Conservation (phyloP, 2,329 filamentous ascomycete genomes). For the Aureobasidium sp. region DNA sequence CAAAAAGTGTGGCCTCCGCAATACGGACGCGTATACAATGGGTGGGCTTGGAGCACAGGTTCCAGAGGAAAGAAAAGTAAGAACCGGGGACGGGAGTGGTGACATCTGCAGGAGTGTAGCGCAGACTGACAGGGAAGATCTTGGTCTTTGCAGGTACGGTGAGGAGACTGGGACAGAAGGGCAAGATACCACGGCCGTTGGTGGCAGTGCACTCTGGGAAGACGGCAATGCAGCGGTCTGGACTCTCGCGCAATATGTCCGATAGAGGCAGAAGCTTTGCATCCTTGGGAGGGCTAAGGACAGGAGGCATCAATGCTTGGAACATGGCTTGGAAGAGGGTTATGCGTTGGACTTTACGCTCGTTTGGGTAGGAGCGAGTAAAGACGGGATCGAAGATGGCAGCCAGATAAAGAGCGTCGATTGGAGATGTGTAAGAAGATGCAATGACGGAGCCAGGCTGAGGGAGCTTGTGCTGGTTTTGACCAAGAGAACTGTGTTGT, state of each 20-base stretch:
- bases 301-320: slow-evolving; percentile 56
- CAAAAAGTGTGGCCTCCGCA: slow-evolving; percentile 59
- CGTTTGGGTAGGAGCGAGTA: slow-evolving; percentile 70
- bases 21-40: slow-evolving; percentile 89
- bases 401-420: slow-evolving; percentile 89
- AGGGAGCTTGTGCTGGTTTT: slow-evolving; percentile 69
- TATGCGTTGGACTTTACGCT: slow-evolving; percentile 66
- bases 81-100: slow-evolving; percentile 79
- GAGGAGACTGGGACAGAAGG: slow-evolving; percentile 71
- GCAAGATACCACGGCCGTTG: slow-evolving; percentile 84
- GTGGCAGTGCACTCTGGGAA: slow-evolving; percentile 94
- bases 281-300: slow-evolving; percentile 25
- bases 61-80: slow-evolving; percentile 74
- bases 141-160: slow-evolving; percentile 59
- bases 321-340: slow-evolving; percentile 69
- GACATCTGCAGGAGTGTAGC: slow-evolving; percentile 82
- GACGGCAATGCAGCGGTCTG: slow-evolving; percentile 69
- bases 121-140: slow-evolving; percentile 84
- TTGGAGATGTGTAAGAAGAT: slow-evolving; percentile 82
- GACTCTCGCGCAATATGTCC: slow-evolving; percentile 57
- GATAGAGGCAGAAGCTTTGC: slow-evolving; percentile 32
- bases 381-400: slow-evolving; percentile 96
- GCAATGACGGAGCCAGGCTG: slow-evolving; percentile 76
- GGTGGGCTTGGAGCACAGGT: slow-evolving; percentile 72
- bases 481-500: slow-evolving; percentile 55